Evolutionary conservation across 75 land plant genomes (phyloP).

Genomic region (Picea sitchensis): DNA sequence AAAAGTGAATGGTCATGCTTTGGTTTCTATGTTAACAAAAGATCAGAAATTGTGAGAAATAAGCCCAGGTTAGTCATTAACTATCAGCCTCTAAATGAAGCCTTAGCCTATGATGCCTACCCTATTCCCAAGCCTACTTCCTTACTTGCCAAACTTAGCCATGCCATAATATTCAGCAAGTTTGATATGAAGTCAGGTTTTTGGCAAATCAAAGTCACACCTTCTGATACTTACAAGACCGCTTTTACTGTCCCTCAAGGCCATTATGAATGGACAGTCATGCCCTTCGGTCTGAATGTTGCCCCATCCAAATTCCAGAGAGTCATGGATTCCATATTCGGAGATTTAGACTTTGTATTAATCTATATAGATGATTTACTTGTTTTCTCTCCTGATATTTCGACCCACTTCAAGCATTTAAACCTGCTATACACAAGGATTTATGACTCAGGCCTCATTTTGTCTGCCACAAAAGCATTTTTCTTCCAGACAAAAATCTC

Average conservation of each 20-base stretch:
- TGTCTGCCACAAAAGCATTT: not conserved
- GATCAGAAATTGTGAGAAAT: too few species aligned
- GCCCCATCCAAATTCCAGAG: not conserved
- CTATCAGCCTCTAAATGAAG: not conserved
- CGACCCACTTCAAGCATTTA: not conserved
- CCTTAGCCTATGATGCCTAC: not conserved
- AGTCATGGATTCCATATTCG: not conserved
- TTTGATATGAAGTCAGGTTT: not conserved
- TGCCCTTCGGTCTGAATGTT: not conserved
- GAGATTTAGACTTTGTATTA: not conserved
- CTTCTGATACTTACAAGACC: not conserved
- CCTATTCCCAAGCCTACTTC: too few species aligned
- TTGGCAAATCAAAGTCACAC: not conserved
- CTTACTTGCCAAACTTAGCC: not conserved
- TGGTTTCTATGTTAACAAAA: too few species aligned
- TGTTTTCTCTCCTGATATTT: not conserved
- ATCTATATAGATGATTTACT: not conserved
- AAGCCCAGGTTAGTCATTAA: too few species aligned
- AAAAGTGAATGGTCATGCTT: too few species aligned
- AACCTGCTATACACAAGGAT: not conserved
- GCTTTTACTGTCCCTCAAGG: not conserved
- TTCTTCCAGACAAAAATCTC: not conserved
- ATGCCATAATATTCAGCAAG: not conserved
- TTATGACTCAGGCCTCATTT: not conserved
- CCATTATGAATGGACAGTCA: not conserved